phyloP scores from a whole-genome alignment of 495 filamentous ascomycete genomes.

The Penicillium flavigenum region DNA sequence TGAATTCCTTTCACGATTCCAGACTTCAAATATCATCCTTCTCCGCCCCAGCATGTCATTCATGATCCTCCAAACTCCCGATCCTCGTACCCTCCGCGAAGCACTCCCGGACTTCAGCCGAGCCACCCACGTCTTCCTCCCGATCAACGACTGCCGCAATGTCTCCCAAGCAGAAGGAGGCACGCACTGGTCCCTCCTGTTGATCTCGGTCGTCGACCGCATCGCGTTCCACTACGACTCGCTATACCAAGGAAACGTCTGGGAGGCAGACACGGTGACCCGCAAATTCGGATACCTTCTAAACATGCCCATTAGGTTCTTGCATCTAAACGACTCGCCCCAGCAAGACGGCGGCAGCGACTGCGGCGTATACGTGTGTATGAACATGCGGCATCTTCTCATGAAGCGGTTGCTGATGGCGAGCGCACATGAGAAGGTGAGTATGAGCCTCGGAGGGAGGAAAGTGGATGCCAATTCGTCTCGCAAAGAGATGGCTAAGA shows the following conservation, averaged over 20 bases:
- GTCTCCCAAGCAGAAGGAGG: constrained; percentile 79
- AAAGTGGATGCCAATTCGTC: constrained; percentile 72
- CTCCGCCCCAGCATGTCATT: constrained; percentile 93
- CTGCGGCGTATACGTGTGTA: constrained; percentile 95
- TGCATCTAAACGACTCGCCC: constrained; percentile 77
- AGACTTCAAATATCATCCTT: constrained; percentile 80
- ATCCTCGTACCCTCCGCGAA: constrained; percentile 65
- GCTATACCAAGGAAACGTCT: constrained; percentile 70
- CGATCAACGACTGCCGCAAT: constrained; percentile 86
- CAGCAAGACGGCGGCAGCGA: constrained; percentile 91
- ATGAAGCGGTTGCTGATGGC: constrained; percentile 77
- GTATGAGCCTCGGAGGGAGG: constrained; percentile 83
- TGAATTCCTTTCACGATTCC: constrained; percentile 73
- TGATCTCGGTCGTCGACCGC: constrained; percentile 84
- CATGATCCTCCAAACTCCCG: constrained; percentile 79
- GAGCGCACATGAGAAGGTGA: constrained; percentile 76
- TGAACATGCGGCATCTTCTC: constrained; percentile 86
- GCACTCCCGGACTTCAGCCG: constrained; percentile 63
- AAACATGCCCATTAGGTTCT: constrained; percentile 61
- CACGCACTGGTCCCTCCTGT: constrained; percentile 89
- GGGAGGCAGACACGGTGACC: constrained; percentile 65
- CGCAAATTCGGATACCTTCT: constrained; percentile 64
- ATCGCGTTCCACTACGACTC: constrained; percentile 97
- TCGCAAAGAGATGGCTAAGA: constrained; percentile 83
- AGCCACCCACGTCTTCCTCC: constrained; percentile 94